These are phyloP conservation scores for Apophysomyces trapeziformis DNA, from an alignment of 371 early-diverging fungal genomes.

Conservation along the genomic window DNA sequence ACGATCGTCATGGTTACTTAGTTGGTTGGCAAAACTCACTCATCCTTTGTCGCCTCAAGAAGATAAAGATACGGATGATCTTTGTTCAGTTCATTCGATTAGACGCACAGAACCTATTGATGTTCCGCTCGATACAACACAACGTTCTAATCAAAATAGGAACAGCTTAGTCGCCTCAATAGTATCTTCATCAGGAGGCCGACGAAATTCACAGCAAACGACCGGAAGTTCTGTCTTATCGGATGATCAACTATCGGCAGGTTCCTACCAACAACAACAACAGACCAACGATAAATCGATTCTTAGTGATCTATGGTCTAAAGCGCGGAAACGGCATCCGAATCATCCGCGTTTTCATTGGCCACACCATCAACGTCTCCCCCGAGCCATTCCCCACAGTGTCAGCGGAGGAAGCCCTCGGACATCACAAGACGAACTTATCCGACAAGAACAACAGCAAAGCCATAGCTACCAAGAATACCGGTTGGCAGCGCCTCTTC, in stretches of 20 bases:
- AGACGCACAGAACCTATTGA: background rate
- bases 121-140: background rate
- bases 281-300: slow-evolving; percentile 25
- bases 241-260: slow-evolving; percentile 37
- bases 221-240: slow-evolving; percentile 29
- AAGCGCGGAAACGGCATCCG: slow-evolving; percentile 35
- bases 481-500: slow-evolving; percentile 5
- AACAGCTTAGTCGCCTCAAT: background rate
- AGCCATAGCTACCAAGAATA: slow-evolving; percentile 26
- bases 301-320: slow-evolving; percentile 40
- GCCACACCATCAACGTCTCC: slow-evolving; percentile 24
- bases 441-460: slow-evolving; percentile 2
- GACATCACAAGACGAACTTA: slow-evolving; percentile 15
- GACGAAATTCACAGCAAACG: slow-evolving; percentile 41
- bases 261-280: slow-evolving; percentile 33
- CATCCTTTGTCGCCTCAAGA: background rate
- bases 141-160: background rate
- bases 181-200: slow-evolving; percentile 15
- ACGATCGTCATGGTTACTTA: slow-evolving; percentile 15
- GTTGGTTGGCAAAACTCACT: slow-evolving; percentile 10
- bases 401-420: slow-evolving; percentile 18
- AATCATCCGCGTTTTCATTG: slow-evolving; percentile 41
- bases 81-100: background rate
- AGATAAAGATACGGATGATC: slow-evolving; percentile 11
- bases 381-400: slow-evolving; percentile 11